Conservation (phyloP, 1,139 yeast species). For the Candida albicans region DNA sequence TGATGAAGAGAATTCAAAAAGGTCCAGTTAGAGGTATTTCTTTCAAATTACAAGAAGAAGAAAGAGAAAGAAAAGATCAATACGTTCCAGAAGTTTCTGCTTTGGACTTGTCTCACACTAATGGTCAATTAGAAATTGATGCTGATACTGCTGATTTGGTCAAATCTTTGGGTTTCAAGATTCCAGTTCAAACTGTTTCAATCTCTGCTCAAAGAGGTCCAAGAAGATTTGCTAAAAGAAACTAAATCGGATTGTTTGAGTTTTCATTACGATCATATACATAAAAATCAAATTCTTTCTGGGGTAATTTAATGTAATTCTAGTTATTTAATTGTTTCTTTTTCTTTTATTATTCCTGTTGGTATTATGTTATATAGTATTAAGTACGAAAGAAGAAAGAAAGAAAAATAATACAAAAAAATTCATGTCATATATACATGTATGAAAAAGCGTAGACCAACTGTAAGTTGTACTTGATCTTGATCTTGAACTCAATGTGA, state of each 20-base stretch:
- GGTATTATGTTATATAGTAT: constrained; percentile 1
- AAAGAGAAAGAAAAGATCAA: constrained; percentile 99
- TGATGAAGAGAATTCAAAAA: constrained; percentile 99
- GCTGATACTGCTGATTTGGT: constrained; percentile 97
- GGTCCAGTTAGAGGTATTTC: constrained; percentile 99
- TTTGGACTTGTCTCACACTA: constrained; percentile 95
- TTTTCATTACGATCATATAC: not conserved
- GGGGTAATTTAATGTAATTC: constrained; percentile 6
- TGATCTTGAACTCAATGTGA: too few relatives aligned
- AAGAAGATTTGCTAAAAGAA: constrained; percentile 96
- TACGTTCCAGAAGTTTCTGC: constrained; percentile 99
- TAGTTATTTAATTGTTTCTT: constrained; percentile 6
- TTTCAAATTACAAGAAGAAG: constrained; percentile 99
- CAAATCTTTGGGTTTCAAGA: constrained; percentile 93
- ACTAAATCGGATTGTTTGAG: constrained; percentile 41
- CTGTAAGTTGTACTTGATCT: too few relatives aligned
- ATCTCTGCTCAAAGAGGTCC: constrained; percentile 91
- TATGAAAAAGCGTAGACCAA: too few relatives aligned
- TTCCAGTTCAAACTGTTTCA: constrained; percentile 88
- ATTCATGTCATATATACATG: not conserved
- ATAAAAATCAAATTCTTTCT: constrained; percentile 1
- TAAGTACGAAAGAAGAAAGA: not conserved
- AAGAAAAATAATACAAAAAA: not conserved
- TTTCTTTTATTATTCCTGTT: not conserved
- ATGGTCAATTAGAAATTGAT: constrained; percentile 97